Evolutionary conservation across 768 basidiomycete species (phyloP).

Genomic region (Mycena sanguinolenta): DNA sequence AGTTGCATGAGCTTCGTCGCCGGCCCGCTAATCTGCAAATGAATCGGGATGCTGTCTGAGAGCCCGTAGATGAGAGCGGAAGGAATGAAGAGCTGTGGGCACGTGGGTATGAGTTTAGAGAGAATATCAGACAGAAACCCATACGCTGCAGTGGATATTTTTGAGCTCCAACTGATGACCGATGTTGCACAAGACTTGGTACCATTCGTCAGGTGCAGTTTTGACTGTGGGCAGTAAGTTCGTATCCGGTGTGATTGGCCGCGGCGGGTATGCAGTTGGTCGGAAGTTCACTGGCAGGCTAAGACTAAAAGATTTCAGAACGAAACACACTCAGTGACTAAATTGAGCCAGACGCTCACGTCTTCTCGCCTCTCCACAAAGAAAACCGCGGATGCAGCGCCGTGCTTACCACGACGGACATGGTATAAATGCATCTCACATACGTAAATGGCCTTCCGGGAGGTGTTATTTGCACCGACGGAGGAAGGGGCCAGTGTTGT

Average conservation of each 20-base stretch:
- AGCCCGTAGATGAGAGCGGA: constrained; percentile 52
- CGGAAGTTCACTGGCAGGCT: constrained; percentile 48
- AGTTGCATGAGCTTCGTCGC: constrained; percentile 48
- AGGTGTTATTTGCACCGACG: constrained; percentile 23
- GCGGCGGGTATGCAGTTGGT: constrained; percentile 51
- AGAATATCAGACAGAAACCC: constrained; percentile 13
- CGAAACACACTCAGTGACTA: no score
- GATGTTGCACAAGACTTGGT: constrained; percentile 48
- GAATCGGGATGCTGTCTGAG: constrained; percentile 57
- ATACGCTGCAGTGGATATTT: constrained; percentile 54
- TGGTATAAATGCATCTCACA: constrained; percentile 20
- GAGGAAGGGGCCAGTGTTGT: constrained; percentile 23
- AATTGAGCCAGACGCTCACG: background rate
- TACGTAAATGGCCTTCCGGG: constrained; percentile 13
- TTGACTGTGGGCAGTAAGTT: constrained; percentile 58
- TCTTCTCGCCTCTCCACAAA: constrained; percentile 26
- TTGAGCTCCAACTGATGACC: constrained; percentile 38
- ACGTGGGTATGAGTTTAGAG: constrained; percentile 5
- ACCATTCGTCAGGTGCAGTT: constrained; percentile 60
- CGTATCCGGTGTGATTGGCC: constrained; percentile 52
- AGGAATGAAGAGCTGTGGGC: constrained; percentile 57
- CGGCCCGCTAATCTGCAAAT: constrained; percentile 56
- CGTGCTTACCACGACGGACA: constrained; percentile 27
- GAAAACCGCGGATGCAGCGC: constrained; percentile 26
- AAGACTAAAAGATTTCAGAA: constrained; percentile 42